These are phyloP conservation scores for Leucoagaricus sp. DNA, from an alignment of 1,284 basidiomycete species.

Conservation along the genomic window DNA sequence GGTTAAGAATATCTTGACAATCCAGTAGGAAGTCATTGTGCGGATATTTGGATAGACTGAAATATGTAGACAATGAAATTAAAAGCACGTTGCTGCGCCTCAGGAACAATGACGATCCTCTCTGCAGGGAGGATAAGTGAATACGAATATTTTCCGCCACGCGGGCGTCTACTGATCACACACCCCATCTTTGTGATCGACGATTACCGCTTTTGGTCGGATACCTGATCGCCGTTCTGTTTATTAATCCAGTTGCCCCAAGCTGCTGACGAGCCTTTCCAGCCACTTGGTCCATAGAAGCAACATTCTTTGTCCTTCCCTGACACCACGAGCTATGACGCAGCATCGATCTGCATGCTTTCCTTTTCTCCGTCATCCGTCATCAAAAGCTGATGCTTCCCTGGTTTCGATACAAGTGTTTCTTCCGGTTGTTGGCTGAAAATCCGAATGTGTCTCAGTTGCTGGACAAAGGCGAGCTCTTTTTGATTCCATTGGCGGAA, in stretches of 20 bases:
- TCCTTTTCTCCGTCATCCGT: background rate
- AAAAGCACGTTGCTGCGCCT: background rate
- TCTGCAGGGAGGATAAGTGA: background rate
- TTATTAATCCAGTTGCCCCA: too few species aligned
- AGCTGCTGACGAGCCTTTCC: too few species aligned
- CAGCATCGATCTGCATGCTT: background rate
- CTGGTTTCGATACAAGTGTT: conserved; percentile 55
- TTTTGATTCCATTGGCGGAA: conserved; percentile 80
- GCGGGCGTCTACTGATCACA: background rate
- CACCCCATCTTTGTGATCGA: background rate
- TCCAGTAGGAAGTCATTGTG: background rate
- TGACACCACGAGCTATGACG: background rate
- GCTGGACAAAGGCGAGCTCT: conserved; percentile 71
- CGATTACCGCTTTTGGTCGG: background rate
- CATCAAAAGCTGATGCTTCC: conserved; percentile 44
- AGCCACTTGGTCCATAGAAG: too few species aligned
- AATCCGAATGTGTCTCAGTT: conserved; percentile 77
- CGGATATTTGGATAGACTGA: background rate
- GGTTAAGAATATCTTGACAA: background rate
- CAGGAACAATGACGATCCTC: background rate
- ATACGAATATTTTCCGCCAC: background rate
- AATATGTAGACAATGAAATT: background rate
- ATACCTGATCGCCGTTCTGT: background rate
- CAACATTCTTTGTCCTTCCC: too few species aligned
- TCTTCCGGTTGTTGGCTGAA: conserved; percentile 52